These are phyloP conservation scores for Clarireedia hainanense DNA, from an alignment of 2,329 filamentous ascomycete genomes.

Conservation along the genomic window DNA sequence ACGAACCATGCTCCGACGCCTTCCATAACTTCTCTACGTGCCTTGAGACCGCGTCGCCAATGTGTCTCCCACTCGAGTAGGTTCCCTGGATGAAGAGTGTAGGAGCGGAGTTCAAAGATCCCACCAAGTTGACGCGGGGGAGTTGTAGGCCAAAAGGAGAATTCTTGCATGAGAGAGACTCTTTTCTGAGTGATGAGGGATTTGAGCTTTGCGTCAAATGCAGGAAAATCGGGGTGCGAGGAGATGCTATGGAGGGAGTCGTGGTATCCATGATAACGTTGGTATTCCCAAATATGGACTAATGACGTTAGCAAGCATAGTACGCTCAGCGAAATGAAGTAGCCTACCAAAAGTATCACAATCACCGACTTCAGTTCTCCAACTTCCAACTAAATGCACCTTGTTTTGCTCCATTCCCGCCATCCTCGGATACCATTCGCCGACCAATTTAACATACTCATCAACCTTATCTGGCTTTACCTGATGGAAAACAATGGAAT, in stretches of 20 bases:
- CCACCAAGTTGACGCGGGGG: slow-evolving; percentile 84
- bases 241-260: slow-evolving; percentile 81
- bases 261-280: slow-evolving; percentile 94
- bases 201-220: slow-evolving; percentile 79
- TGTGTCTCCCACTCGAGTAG: slow-evolving; percentile 98
- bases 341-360: slow-evolving; percentile 89
- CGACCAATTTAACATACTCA: slow-evolving; percentile 85
- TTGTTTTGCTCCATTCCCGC: slow-evolving; percentile 80
- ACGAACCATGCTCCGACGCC: slow-evolving; percentile 98
- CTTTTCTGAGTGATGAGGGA: slow-evolving; percentile 77
- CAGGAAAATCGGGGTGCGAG: slow-evolving; percentile 71
- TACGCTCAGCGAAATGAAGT: background rate
- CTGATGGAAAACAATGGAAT: slow-evolving; percentile 93
- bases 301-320: slow-evolving; percentile 13
- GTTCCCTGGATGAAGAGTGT: slow-evolving; percentile 92
- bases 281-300: slow-evolving; percentile 99
- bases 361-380: slow-evolving; percentile 95
- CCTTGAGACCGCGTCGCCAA: slow-evolving; percentile 87
- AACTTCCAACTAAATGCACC: slow-evolving; percentile 93
- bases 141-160: slow-evolving; percentile 98
- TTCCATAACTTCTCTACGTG: slow-evolving; percentile 94
- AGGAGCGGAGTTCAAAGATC: slow-evolving; percentile 91
- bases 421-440: slow-evolving; percentile 87
- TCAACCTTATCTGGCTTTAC: slow-evolving; percentile 94
- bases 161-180: slow-evolving; percentile 96